Evolutionary conservation across 306 rosid genomes (phyloP).

Genomic region (Prunus dulcis): DNA sequence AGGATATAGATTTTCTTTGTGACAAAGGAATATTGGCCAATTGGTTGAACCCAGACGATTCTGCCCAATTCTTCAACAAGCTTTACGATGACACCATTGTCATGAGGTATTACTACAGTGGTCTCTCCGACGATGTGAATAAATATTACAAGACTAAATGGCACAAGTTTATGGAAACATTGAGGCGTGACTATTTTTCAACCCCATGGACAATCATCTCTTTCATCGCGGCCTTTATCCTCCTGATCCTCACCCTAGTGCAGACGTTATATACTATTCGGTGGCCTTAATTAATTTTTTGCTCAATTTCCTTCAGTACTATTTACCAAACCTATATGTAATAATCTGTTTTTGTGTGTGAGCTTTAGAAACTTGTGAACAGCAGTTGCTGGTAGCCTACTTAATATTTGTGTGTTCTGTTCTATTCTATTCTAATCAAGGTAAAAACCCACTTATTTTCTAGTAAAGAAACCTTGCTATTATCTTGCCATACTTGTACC

Average conservation of each 20-base stretch:
- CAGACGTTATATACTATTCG: slow-evolving; percentile 10
- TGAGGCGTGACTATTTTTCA: slow-evolving; percentile 14
- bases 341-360: no score
- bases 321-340: no score
- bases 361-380: no score
- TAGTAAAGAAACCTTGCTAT: no score
- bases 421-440: no score
- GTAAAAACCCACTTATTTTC: no score
- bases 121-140: fast-evolving
- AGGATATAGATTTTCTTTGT: slow-evolving; percentile 8
- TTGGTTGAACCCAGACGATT: slow-evolving; percentile 12
- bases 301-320: no score
- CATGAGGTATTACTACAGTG: background rate
- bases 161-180: background rate
- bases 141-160: fast-evolving
- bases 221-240: background rate
- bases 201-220: slow-evolving; percentile 26
- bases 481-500: no score
- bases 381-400: no score
- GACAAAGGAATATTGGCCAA: background rate
- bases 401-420: no score
- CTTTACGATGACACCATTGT: slow-evolving; percentile 11
- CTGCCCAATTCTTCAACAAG: slow-evolving; percentile 1
- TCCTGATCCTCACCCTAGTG: slow-evolving; percentile 10
- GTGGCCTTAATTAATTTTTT: background rate